Evolutionary conservation across 495 filamentous ascomycete species (phyloP).

Genomic region (Lasiosphaeria ovina): DNA sequence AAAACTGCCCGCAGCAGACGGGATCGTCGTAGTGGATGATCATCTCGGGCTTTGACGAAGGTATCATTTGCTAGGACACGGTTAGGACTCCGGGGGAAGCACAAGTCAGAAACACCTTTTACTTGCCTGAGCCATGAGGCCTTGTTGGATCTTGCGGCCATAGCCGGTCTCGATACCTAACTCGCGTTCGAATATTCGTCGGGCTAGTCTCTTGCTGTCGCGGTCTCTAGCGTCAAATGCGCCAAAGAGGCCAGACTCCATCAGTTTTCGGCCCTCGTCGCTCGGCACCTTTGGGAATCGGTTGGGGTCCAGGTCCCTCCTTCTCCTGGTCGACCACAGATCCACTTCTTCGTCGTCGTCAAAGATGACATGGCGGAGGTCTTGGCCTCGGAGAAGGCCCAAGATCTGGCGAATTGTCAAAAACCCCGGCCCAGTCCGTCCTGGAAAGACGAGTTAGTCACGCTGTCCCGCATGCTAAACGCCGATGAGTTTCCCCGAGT

Average conservation of each 20-base stretch:
- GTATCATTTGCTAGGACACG: slow-evolving; percentile 57
- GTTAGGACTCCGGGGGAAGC: background rate
- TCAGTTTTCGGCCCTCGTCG: slow-evolving; percentile 69
- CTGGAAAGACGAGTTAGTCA: slow-evolving; percentile 18
- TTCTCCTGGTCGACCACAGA: slow-evolving; percentile 7
- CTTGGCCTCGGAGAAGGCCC: slow-evolving; percentile 45
- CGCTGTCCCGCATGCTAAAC: background rate
- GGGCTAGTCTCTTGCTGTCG: slow-evolving; percentile 55
- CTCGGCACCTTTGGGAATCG: slow-evolving; percentile 74
- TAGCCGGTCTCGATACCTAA: slow-evolving; percentile 60
- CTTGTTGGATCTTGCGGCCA: slow-evolving; percentile 54
- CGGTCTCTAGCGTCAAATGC: slow-evolving; percentile 54
- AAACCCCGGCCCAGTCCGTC: slow-evolving; percentile 25
- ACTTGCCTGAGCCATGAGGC: slow-evolving; percentile 50
- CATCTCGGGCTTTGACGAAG: slow-evolving; percentile 74
- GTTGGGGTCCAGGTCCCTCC: slow-evolving; percentile 40
- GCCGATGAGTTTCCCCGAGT: background rate
- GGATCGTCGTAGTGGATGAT: slow-evolving; percentile 82
- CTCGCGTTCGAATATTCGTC: slow-evolving; percentile 74
- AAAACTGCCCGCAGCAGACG: slow-evolving; percentile 95
- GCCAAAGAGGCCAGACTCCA: slow-evolving; percentile 78
- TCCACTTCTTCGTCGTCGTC: slow-evolving; percentile 27
- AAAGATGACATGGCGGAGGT: slow-evolving; percentile 36
- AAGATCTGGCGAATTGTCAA: slow-evolving; percentile 48
- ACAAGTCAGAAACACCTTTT: background rate